Base-by-base conservation (phyloP, 371 early-diverging fungal genomes). In the Mucor circinelloides region DNA sequence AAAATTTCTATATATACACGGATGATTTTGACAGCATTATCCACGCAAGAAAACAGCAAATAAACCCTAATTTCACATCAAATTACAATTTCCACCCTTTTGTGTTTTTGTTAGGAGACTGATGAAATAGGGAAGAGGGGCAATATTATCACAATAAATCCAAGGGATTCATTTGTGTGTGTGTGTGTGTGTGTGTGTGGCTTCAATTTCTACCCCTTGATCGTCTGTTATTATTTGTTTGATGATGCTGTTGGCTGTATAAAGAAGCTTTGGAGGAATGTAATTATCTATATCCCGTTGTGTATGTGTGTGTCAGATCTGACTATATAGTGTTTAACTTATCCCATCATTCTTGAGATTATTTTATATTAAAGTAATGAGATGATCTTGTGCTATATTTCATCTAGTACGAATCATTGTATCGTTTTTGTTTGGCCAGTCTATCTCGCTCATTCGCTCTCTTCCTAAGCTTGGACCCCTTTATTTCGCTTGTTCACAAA, bases 261-360 rank as follows among this genome's bases (percentile, higher is more conserved):
- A 50, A n/a, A 25, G 23, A 56, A 52, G 52, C 52, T 25, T 56
- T 56, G 19, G 21, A 64, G 57, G 64, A 64, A 64, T 64, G 64
- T 64, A 48, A 64, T 30, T n/a, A 31, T 56, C 58, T 36, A 38
- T 58, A 58, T 58, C 58, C 58, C 58, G 58, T 58, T 40, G 40
- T 40, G 40, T 40, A 23, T 10, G 25, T 52, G 12, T 40, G 52
- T 52, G 13, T 52, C 25, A 52, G 28, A 56, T 56, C 40, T 40
- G 40, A 17, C 40, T 56, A 31, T 56, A 30, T 25, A 31, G 12
- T 62, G 44, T 63, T 59, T 57, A 63, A 63, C 61, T 67, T 67
- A 60, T 61, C 61, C 67, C 67, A 63, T 48, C 68, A 68, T 68
- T 68, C 68, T 63, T 68, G 30, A 17, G 19, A 9, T 13, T 58